These are phyloP conservation scores for Boechera retrofracta DNA, from an alignment of 345 rosid species.

Conservation along the genomic window DNA sequence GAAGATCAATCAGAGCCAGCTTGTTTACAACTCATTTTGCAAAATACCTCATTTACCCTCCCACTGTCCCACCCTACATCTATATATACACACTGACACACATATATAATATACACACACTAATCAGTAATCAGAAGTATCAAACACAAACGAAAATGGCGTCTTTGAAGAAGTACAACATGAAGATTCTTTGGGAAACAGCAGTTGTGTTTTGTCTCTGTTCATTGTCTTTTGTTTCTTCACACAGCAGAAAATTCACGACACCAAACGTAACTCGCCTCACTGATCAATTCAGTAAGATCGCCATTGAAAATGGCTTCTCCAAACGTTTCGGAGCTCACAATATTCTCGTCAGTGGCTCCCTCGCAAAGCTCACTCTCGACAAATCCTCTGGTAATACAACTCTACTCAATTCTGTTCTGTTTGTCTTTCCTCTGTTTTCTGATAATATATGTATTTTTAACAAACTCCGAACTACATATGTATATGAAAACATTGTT, in stretches of 20 bases:
- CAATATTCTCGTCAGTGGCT: conserved; percentile 66
- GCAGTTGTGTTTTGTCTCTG: conserved; percentile 47
- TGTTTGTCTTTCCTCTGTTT: not conserved
- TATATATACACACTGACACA: conserved; percentile 28
- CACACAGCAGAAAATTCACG: conserved; percentile 59
- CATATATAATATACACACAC: conserved; percentile 18
- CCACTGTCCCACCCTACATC: not conserved
- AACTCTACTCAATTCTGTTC: not conserved
- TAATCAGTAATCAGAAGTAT: conserved; percentile 2
- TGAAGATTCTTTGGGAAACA: conserved; percentile 34
- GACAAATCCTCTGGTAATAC: conserved; percentile 71
- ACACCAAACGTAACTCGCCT: conserved; percentile 64
- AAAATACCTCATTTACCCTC: conserved; percentile 25
- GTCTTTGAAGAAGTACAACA: conserved; percentile 31
- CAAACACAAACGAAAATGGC: conserved; percentile 47
- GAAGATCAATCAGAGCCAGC: conserved; percentile 39
- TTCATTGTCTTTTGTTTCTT: conserved; percentile 51
- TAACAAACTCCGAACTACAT: not conserved
- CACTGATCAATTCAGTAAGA: conserved; percentile 64
- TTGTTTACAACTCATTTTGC: conserved; percentile 31
- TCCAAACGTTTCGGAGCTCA: conserved; percentile 57
- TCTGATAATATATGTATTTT: not conserved
- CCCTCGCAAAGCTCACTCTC: conserved; percentile 68
- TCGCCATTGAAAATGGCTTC: conserved; percentile 58
- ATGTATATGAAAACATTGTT: not conserved